Evolutionary conservation across 805 yeast species (phyloP).

Genomic region (Schwanniomyces pseudopolymorphus): DNA sequence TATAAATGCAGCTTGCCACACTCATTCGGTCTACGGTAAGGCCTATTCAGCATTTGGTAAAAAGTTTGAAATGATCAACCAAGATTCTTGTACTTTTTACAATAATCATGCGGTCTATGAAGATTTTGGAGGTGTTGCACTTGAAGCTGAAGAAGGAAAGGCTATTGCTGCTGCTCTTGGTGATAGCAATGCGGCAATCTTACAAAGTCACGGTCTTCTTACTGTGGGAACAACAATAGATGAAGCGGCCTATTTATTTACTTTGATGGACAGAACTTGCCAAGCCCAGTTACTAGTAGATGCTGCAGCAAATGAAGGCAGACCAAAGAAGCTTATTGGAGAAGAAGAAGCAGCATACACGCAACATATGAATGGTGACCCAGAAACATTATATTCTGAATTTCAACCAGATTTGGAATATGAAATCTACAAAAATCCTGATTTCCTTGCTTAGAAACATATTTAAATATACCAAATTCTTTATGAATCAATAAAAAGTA

Average conservation of each 20-base stretch:
- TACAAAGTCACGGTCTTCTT: slow-evolving; percentile 34
- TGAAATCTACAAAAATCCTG: slow-evolving; percentile 13
- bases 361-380: slow-evolving; percentile 56
- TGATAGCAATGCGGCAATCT: slow-evolving; percentile 28
- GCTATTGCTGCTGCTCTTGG: slow-evolving; percentile 31
- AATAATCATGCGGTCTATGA: slow-evolving; percentile 63
- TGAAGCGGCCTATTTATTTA: slow-evolving; percentile 36
- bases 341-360: slow-evolving; percentile 71
- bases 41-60: slow-evolving; percentile 37
- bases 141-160: slow-evolving; percentile 30
- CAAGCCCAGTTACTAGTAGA: slow-evolving; percentile 29
- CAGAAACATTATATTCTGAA: slow-evolving; percentile 68
- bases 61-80: slow-evolving; percentile 72
- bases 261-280: slow-evolving; percentile 31
- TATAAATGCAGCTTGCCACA: slow-evolving; percentile 41
- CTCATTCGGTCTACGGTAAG: slow-evolving; percentile 41
- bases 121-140: slow-evolving; percentile 78
- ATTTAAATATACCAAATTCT: no score
- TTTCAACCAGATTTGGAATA: slow-evolving; percentile 68
- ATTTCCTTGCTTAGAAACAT: not conserved
- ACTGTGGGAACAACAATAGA: slow-evolving; percentile 36
- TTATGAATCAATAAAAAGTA: no score
- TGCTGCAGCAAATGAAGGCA: slow-evolving; percentile 45
- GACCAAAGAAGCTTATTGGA: slow-evolving; percentile 42
- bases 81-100: slow-evolving; percentile 71